Percentiles rank a stretch among this genome's conserved stretches.
phyloP scores from a whole-genome alignment of 257 asterid genomes.

The Echites panduratus region DNA sequence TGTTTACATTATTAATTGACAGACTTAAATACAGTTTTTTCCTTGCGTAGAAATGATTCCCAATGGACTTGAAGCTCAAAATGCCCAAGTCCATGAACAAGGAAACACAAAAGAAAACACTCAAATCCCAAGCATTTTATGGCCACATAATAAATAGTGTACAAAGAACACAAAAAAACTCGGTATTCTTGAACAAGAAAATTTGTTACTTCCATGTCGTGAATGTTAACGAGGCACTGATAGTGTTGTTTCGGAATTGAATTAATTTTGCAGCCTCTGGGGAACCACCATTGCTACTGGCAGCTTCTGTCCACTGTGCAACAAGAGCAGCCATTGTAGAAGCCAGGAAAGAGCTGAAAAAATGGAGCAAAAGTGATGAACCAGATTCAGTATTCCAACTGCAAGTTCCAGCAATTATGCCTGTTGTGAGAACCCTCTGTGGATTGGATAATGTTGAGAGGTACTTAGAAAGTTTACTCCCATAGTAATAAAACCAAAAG shows the following conservation, averaged over 20 bases:
- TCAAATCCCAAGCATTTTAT: too few relatives aligned
- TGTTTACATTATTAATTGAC: not conserved
- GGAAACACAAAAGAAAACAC: too few relatives aligned
- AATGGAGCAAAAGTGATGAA: constrained; percentile 49
- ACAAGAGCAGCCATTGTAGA: constrained; percentile 64
- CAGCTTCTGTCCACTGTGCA: constrained; percentile 78
- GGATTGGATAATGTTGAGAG: constrained; percentile 52
- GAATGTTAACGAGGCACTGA: not conserved
- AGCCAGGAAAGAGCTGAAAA: constrained; percentile 55
- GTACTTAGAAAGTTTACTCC: constrained; percentile 33
- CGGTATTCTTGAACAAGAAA: not conserved
- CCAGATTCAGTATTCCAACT: constrained; percentile 38
- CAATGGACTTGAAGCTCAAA: not conserved
- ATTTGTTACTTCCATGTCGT: too few relatives aligned
- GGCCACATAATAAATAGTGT: not conserved
- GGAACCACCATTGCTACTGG: constrained; percentile 73
- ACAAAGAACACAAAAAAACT: not conserved
- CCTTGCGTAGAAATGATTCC: not conserved
- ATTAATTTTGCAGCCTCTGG: constrained; percentile 55
- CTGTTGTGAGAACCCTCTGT: constrained; percentile 60
- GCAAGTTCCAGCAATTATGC: constrained; percentile 67
- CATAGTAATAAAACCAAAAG: not conserved
- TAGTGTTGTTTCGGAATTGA: not conserved
- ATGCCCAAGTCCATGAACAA: not conserved
- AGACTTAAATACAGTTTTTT: not conserved